Evolutionary conservation across 805 yeast genomes (phyloP).

Genomic region (Tetrapisispora namnaoensis): DNA sequence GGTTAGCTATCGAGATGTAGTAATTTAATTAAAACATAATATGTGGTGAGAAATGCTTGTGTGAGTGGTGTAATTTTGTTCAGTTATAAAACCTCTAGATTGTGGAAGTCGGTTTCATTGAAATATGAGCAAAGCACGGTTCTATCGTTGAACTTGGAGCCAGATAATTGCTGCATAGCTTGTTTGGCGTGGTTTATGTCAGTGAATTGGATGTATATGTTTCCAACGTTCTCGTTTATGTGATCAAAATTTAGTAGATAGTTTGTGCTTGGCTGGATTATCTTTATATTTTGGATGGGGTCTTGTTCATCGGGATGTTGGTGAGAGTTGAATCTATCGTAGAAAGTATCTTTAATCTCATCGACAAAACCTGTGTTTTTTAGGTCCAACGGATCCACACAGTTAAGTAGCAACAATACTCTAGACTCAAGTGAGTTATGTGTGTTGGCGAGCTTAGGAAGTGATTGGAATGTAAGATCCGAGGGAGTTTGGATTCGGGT

Average conservation of each 20-base stretch:
- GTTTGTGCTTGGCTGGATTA: conserved; percentile 47
- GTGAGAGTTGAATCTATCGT: conserved; percentile 17
- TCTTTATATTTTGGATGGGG: conserved; percentile 29
- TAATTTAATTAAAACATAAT: too few relatives aligned
- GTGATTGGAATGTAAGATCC: conserved; percentile 27
- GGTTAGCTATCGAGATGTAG: too few relatives aligned
- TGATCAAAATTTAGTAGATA: conserved; percentile 37
- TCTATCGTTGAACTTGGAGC: conserved; percentile 58
- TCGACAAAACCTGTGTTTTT: conserved; percentile 39
- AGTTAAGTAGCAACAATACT: conserved; percentile 58
- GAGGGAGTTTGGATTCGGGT: conserved; percentile 9
- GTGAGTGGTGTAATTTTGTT: too few relatives aligned
- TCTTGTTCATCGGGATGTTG: conserved; percentile 37
- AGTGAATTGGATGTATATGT: conserved; percentile 57
- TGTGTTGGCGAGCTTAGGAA: conserved; percentile 29
- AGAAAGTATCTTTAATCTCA: conserved; percentile 44
- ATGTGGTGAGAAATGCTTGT: too few relatives aligned
- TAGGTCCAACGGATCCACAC: conserved; percentile 56
- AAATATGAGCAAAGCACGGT: conserved; percentile 55
- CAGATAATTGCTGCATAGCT: conserved; percentile 53
- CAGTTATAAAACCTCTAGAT: neutral
- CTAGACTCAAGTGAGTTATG: conserved; percentile 20
- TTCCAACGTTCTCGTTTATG: conserved; percentile 55
- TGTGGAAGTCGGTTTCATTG: conserved; percentile 49
- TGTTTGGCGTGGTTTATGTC: conserved; percentile 39